These are phyloP conservation scores for Neonectria ditissima DNA, from an alignment of 2,329 filamentous ascomycete species.

Conservation along the genomic window DNA sequence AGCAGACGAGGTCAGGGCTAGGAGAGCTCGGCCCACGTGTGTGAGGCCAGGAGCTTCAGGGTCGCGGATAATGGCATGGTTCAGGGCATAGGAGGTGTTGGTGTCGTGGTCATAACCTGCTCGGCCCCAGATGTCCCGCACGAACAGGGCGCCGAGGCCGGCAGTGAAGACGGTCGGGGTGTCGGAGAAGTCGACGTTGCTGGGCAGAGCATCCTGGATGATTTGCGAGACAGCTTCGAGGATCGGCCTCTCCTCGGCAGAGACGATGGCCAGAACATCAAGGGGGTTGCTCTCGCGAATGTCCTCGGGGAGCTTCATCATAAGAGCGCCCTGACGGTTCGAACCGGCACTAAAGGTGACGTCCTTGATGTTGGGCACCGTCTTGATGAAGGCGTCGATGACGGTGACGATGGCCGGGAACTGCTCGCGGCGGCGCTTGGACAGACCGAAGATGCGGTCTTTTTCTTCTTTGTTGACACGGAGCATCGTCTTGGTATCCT, in stretches of 20 bases:
- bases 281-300: constrained; percentile 76
- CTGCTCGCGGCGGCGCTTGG: constrained; percentile 80
- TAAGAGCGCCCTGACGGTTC: constrained; percentile 85
- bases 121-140: constrained; percentile 63
- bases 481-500: constrained; percentile 63
- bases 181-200: constrained; percentile 48
- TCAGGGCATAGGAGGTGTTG: constrained; percentile 77
- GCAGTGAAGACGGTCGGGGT: constrained; percentile 57
- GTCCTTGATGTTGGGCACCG: constrained; percentile 76
- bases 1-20: constrained; percentile 78
- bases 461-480: constrained; percentile 61
- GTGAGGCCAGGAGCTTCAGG: constrained; percentile 78
- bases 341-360: constrained; percentile 90
- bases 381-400: constrained; percentile 77
- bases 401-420: constrained; percentile 87
- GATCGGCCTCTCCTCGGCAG: constrained; percentile 42
- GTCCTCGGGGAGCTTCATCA: constrained; percentile 72
- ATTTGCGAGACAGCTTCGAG: constrained; percentile 53
- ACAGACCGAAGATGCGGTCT: constrained; percentile 79
- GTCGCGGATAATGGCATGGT: constrained; percentile 76
- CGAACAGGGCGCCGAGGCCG: constrained; percentile 59
- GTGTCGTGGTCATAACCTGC: constrained; percentile 61
- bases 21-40: constrained; percentile 76
- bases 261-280: constrained; percentile 48
- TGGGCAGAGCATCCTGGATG: constrained; percentile 58